Evolutionary conservation across 352 stramenopile species (phyloP), one percentile per base, ranked within the genome.

Genomic region (Thalassiosira hispida): DNA sequence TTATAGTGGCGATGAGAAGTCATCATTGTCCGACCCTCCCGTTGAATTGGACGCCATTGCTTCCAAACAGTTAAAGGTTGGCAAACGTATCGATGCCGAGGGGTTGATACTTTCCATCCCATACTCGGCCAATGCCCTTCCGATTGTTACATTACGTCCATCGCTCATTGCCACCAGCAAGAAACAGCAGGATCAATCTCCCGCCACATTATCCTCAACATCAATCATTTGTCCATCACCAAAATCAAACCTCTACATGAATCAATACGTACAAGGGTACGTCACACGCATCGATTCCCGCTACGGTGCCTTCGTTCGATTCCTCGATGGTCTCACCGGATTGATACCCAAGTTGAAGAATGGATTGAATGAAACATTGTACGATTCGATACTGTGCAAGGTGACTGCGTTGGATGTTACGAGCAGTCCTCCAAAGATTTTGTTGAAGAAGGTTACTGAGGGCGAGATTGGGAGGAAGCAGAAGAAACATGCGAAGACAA

Each of bases 241-340:
- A 6, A 76, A 73, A 44, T 85, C 84, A 2, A 78, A 85, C 35
- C 63, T 94, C 8, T 94, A 87, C 62, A 82, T 90, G 51, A 83
- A 83, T 9, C 78, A 84, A 20, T 72, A 79, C 20, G 72, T 94
- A 23, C 65, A 77, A 7, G 90, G 90, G 29, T 93, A 88, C 71
- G 83, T 93, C 12, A 69, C 73, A 18, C 66, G 87, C 23, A 85
- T 92, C 63, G 87, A 93, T 70, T 40, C 53, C 20, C 70, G 86
- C 9, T 86, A 87, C 68, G 90, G 90, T 42, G 85, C 87, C 9
- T 95, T 95, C 56, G 71, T 95, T 29, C 77, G 85, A 11, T 95
- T 94, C 73, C 72, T 91, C 16, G 82, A 92, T 73, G 80, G 85
- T 18, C 73, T 94, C 14, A 93, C 90, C n/a, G 90, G 87, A n/a